Percentiles rank a stretch among this genome's conserved stretches.
phyloP scores from a whole-genome alignment of 2,329 filamentous ascomycete species.

The Sphaerulina populicola region DNA sequence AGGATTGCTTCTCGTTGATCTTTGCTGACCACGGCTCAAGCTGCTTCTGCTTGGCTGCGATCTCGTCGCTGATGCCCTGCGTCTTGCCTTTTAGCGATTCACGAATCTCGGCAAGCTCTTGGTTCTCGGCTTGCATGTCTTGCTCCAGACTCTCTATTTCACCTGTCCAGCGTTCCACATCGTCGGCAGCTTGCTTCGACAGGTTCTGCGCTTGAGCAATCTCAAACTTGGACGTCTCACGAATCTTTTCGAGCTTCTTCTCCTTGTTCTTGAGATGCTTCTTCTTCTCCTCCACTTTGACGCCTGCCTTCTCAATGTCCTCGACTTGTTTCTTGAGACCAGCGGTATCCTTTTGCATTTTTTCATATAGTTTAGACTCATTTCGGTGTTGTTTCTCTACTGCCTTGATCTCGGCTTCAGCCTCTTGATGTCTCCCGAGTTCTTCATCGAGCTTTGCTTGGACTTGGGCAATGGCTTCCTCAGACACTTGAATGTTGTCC shows the following conservation, averaged over 20 bases:
- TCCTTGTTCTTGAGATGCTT: conserved; percentile 87
- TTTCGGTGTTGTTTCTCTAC: conserved; percentile 77
- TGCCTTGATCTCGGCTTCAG: conserved; percentile 80
- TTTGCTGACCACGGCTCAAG: conserved; percentile 95
- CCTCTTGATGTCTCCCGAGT: conserved; percentile 83
- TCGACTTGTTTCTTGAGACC: conserved; percentile 75
- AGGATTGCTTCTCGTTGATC: conserved; percentile 91
- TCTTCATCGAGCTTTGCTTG: conserved; percentile 79
- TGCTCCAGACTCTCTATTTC: conserved; percentile 70
- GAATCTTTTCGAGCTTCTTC: conserved; percentile 88
- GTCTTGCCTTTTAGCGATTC: conserved; percentile 91
- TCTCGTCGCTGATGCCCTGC: conserved; percentile 85
- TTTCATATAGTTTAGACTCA: conserved; percentile 74
- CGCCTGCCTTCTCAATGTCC: conserved; percentile 89
- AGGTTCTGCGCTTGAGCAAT: conserved; percentile 66
- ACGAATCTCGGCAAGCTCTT: conserved; percentile 71
- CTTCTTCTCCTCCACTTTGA: conserved; percentile 96
- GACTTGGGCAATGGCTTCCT: conserved; percentile 85
- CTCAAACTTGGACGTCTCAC: conserved; percentile 66
- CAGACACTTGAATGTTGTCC: conserved; percentile 78
- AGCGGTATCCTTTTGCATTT: conserved; percentile 73
- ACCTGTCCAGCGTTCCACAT: conserved; percentile 66
- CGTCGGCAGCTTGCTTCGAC: conserved; percentile 66
- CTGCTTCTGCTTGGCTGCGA: conserved; percentile 83
- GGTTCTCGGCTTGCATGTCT: conserved; percentile 68